These are phyloP conservation scores for Penicillium sp. DNA, from an alignment of 2,329 filamentous ascomycete genomes.

Conservation along the genomic window DNA sequence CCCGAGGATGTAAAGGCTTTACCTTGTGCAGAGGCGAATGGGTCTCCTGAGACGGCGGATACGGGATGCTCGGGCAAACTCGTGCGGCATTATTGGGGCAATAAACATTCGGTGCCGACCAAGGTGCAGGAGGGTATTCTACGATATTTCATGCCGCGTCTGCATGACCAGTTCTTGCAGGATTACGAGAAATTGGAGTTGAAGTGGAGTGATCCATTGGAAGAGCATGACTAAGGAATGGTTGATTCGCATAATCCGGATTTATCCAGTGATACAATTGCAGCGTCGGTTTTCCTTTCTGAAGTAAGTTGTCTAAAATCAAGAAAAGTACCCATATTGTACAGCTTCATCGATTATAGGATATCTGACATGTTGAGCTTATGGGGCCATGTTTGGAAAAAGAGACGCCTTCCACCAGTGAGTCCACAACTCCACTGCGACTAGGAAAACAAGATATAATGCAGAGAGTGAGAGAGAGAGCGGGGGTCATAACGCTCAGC, in stretches of 20 bases:
- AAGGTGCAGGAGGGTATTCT: slow-evolving; percentile 11
- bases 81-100: slow-evolving; percentile 18
- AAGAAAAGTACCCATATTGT: slow-evolving; percentile 16
- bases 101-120: slow-evolving; percentile 8
- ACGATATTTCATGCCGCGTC: slow-evolving; percentile 10
- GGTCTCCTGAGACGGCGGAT: slow-evolving; percentile 13
- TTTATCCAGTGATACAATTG: not conserved
- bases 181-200: not conserved
- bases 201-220: not conserved
- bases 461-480: slow-evolving; percentile 16
- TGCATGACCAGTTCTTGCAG: slow-evolving; percentile 11
- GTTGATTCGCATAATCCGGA: not conserved
- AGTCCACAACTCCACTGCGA: slow-evolving; percentile 11
- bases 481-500: slow-evolving; percentile 21
- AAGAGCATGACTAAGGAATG: not conserved
- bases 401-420: slow-evolving; percentile 3
- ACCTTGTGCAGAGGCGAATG: slow-evolving; percentile 18
- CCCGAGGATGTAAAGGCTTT: slow-evolving; percentile 14
- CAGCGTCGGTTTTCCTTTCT: not conserved
- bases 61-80: slow-evolving; percentile 14
- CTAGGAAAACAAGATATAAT: slow-evolving; percentile 18
- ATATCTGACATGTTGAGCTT: slow-evolving; percentile 19
- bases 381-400: slow-evolving; percentile 9
- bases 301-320: not conserved
- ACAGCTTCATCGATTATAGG: slow-evolving; percentile 24